A percentile compares a stretch with the other conserved stretches of the same genome.
Conservation (phyloP, 345 rosid genomes). For the Citrus maxima region DNA sequence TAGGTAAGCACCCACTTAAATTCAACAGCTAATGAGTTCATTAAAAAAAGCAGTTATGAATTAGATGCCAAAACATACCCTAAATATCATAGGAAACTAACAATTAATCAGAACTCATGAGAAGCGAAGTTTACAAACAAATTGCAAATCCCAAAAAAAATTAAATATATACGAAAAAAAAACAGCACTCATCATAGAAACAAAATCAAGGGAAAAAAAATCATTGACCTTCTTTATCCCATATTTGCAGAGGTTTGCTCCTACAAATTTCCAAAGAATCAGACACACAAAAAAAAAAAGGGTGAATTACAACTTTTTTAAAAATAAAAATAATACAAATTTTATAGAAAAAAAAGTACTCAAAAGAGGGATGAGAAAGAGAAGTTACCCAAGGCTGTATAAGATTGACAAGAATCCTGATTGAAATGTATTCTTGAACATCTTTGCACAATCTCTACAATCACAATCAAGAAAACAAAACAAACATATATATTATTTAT, state of each 20-base stretch:
- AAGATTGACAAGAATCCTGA: constrained; percentile 80
- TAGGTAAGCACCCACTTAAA: background rate
- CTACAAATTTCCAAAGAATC: constrained; percentile 24
- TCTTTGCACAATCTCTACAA: constrained; percentile 13
- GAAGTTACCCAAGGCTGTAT: constrained; percentile 67
- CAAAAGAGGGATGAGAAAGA: background rate
- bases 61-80: background rate
- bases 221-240: constrained; percentile 75
- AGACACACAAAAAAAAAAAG: background rate
- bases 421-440: constrained; percentile 86
- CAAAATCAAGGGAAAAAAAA: background rate
- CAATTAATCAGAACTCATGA: background rate
- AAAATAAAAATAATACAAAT: too few species aligned
- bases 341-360: background rate
- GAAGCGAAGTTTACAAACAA: background rate
- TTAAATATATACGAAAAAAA: background rate
- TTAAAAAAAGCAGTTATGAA: too few species aligned
- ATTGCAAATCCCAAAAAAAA: background rate
- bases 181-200: too few species aligned
- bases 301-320: background rate
- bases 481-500: background rate
- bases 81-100: background rate
- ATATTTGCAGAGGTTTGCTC: constrained; percentile 79
- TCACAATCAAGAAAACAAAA: background rate
- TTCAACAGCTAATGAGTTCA: background rate